Conservation (phyloP, 169 alveolate species). For the Plasmodium gonderi region DNA sequence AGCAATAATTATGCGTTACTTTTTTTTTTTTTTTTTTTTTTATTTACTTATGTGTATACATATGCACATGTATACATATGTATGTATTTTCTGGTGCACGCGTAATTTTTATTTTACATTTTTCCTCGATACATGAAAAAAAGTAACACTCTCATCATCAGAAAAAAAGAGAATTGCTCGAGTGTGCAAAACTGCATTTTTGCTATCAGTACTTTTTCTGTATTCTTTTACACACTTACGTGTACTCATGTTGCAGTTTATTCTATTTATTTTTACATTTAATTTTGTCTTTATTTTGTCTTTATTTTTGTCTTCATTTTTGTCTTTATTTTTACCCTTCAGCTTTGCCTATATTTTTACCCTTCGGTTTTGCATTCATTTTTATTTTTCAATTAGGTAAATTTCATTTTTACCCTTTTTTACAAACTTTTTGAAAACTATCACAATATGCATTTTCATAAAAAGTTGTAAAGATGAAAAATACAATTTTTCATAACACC, state of each 20-base stretch:
- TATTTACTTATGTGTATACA: conserved; percentile 2
- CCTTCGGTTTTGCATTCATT: background rate
- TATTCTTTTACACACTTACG: background rate
- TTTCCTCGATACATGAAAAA: background rate
- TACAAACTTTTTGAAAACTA: conserved; percentile 7
- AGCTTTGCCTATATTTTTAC: too few relatives aligned
- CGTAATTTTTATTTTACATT: conserved; percentile 7
- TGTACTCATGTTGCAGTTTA: background rate
- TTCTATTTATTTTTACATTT: background rate
- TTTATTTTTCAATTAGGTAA: conserved; percentile 12
- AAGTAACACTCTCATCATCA: background rate
- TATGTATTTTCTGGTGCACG: background rate
- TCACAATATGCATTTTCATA: background rate
- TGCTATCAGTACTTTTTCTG: too few relatives aligned
- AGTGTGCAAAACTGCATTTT: background rate
- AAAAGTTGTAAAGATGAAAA: conserved; percentile 16
- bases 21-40: background rate
- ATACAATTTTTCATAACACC: background rate
- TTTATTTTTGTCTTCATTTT: too few relatives aligned
- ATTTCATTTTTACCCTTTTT: background rate
- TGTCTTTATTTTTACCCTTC: too few relatives aligned
- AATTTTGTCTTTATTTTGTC: too few relatives aligned
- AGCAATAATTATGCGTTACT: background rate
- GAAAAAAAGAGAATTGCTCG: background rate
- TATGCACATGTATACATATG: background rate